phyloP scores from a whole-genome alignment of 1,139 yeast species.

The Kazachstania sp. region DNA sequence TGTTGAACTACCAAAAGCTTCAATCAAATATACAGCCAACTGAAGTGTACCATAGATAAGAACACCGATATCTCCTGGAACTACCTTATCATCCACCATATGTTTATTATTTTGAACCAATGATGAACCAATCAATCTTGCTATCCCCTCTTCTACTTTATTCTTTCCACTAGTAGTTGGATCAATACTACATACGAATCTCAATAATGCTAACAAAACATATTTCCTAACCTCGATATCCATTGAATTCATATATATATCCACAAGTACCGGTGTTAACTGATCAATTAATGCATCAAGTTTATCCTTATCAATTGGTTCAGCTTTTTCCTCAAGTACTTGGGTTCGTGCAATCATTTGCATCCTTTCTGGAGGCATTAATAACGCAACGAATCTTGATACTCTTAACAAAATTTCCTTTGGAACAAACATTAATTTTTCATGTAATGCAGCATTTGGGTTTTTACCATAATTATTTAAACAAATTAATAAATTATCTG shows the following conservation, averaged over 20 bases:
- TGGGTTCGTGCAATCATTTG: constrained; percentile 21
- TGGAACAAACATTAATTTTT: constrained; percentile 68
- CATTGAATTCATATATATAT: constrained; percentile 68
- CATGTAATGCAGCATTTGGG: constrained; percentile 29
- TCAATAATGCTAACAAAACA: constrained; percentile 48
- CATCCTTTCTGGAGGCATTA: constrained; percentile 42
- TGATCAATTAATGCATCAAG: constrained; percentile 39
- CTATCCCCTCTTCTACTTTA: constrained; percentile 29
- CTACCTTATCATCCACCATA: constrained; percentile 19
- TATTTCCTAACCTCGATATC: constrained; percentile 58
- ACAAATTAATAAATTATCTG: constrained; percentile 14
- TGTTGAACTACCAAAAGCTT: constrained; percentile 31
- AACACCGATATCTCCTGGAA: constrained; percentile 31
- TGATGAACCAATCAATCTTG: constrained; percentile 57
- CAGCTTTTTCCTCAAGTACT: constrained; percentile 6
- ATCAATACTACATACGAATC: constrained; percentile 35
- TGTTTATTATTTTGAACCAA: constrained; percentile 47
- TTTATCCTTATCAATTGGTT: constrained; percentile 14
- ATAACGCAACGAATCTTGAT: constrained; percentile 47
- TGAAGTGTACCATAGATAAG: constrained; percentile 49
- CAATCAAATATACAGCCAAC: constrained; percentile 40
- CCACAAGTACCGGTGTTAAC: constrained; percentile 53
- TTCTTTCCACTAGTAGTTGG: constrained; percentile 12
- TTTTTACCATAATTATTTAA: constrained; percentile 18
- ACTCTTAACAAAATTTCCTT: constrained; percentile 53